These are phyloP conservation scores for Clonostachys sp. DNA, from an alignment of 2,329 filamentous ascomycete genomes.

Conservation along the genomic window DNA sequence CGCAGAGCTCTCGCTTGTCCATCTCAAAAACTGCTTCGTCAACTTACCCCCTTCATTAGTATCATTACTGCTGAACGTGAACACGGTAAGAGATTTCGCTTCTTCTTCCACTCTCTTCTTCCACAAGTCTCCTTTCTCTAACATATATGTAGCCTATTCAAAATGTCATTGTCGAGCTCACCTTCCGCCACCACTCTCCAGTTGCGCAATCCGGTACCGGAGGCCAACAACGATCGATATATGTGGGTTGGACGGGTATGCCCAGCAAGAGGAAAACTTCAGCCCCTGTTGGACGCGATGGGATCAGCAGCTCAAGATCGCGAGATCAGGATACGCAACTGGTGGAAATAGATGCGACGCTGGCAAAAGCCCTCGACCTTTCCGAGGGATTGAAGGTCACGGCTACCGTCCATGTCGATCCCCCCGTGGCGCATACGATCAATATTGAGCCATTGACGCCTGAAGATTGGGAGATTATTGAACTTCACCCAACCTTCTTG, in stretches of 20 bases:
- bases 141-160: conserved; percentile 64
- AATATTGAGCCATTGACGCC: conserved; percentile 95
- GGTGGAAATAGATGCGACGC: conserved; percentile 83
- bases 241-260: conserved; percentile 96
- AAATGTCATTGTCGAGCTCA: conserved; percentile 93
- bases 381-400: conserved; percentile 76
- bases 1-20: conserved; percentile 80
- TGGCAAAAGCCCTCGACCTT: conserved; percentile 73
- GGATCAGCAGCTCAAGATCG: conserved; percentile 55
- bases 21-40: conserved; percentile 90
- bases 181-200: conserved; percentile 54
- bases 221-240: conserved; percentile 64
- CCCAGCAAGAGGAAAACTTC: conserved; percentile 80
- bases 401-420: conserved; percentile 75
- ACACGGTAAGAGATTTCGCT: conserved; percentile 60
- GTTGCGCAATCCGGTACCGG: conserved; percentile 37
- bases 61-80: conserved; percentile 79
- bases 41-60: conserved; percentile 86
- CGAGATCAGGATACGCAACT: conserved; percentile 72
- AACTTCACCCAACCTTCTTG: conserved; percentile 91
- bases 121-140: too few species aligned
- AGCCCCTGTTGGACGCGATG: conserved; percentile 70
- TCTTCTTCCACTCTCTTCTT: neutral
- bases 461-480: conserved; percentile 98
- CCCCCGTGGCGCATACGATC: conserved; percentile 86